phyloP scores from a whole-genome alignment of 2,329 filamentous ascomycete species.

The Achaetomium macrosporum region DNA sequence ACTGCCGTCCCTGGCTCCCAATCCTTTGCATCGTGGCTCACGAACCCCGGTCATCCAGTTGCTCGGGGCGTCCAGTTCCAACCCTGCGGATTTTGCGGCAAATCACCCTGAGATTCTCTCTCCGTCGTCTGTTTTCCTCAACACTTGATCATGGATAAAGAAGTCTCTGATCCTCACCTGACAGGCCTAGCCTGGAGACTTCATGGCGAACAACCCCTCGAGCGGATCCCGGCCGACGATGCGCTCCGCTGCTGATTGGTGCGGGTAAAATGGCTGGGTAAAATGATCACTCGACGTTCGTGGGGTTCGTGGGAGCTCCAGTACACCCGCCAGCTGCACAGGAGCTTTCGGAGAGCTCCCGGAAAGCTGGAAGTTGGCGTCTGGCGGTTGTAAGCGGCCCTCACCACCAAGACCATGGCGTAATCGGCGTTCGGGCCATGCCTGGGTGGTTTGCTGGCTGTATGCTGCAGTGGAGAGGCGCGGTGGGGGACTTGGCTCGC shows the following conservation, averaged over 20 bases:
- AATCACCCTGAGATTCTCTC: background rate
- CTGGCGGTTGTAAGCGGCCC: background rate
- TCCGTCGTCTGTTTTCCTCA: slow-evolving; percentile 1
- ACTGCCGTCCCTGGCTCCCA: background rate
- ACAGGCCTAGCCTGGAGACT: slow-evolving; percentile 11
- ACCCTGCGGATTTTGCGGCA: background rate
- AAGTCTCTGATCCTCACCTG: slow-evolving; percentile 26
- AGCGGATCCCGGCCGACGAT: slow-evolving; percentile 21
- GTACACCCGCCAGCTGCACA: background rate
- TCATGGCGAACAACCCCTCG: slow-evolving; percentile 9
- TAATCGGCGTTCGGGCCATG: slow-evolving; percentile 14
- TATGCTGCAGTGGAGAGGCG: slow-evolving; percentile 8
- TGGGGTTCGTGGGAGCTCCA: slow-evolving; percentile 13
- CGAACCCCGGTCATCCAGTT: slow-evolving; percentile 9
- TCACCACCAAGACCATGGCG: slow-evolving; percentile 20
- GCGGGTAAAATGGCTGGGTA: slow-evolving; percentile 31
- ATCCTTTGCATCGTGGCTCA: slow-evolving; percentile 7
- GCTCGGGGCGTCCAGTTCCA: slow-evolving; percentile 10
- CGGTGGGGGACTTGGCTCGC: background rate
- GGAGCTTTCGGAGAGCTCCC: slow-evolving; percentile 13
- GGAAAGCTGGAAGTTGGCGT: too few species aligned
- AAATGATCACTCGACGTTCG: slow-evolving; percentile 17
- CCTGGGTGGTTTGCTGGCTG: background rate
- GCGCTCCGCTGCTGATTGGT: slow-evolving; percentile 26
- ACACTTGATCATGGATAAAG: slow-evolving; percentile 9